Evolutionary conservation across 1,284 basidiomycete species (phyloP), one percentile per base, ranked within the genome.

Genomic region (Papiliotrema nemorosa): DNA sequence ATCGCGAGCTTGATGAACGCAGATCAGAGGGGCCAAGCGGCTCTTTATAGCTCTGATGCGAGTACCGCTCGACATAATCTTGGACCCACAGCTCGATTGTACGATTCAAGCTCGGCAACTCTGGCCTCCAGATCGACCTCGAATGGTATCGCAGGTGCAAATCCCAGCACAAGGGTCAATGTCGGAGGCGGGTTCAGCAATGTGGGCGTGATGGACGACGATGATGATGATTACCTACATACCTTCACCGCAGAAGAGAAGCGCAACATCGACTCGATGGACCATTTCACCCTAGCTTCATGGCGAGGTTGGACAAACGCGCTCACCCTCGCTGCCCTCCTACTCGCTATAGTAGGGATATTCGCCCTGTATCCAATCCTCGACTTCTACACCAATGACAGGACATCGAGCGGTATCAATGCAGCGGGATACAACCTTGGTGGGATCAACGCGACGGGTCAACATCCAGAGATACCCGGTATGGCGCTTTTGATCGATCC

Each of bases 331-430:
- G 68, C 76, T 36, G 50, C 77, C 34, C 67, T 80, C 27, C 63
- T 69, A 16, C 48, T 45, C 5, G 73, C 69, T 0, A 70, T 85
- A 47, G 67, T 85, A 5, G 72, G 70, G 47, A 80, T 92, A 7
- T 93, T 92, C 68, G 81, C 86, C 22, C 81, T 83, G 38, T 91
- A 88, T 62, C 90, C 90, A 2, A 82, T 92, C 62, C 66, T 88
- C 60, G 74, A 75, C n/a, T 85, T 79, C 55, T 79, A 79, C 63
- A 53, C 51, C 21, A 75, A 66, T 1, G 68, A 77, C 16, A 49
- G 53, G 16, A 56, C 53, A 33, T 47, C 51, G 2, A 54, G 57
- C 9, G 63, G 63, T 7, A 52, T 46, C 18, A 58, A 54, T 39
- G 50, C 66, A 4, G 49, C 64, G 3, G 88, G 74, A 0, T 76